These are phyloP conservation scores for Penicillium sp. DNA, from an alignment of 2,329 filamentous ascomycete genomes.

Conservation along the genomic window DNA sequence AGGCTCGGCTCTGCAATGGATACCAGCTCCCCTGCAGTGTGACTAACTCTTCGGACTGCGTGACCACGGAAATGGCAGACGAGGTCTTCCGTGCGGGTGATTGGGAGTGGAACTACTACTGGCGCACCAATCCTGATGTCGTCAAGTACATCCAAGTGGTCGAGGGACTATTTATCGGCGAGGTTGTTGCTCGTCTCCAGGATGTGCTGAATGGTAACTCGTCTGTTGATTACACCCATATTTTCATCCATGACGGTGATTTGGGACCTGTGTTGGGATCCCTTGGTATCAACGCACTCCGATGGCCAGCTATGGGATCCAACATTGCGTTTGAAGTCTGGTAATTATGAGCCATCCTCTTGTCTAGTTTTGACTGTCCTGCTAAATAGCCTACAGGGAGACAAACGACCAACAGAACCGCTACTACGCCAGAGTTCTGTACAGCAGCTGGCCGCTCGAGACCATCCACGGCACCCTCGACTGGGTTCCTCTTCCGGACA, in stretches of 20 bases:
- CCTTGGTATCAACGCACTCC: conserved; percentile 31
- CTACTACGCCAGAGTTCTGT: conserved; percentile 27
- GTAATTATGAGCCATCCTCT: conserved; percentile 17
- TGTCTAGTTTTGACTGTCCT: not conserved
- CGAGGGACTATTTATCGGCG: conserved; percentile 36
- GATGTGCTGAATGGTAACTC: conserved; percentile 23
- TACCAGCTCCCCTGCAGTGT: conserved; percentile 33
- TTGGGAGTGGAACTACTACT: conserved; percentile 42
- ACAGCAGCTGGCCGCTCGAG: conserved; percentile 21
- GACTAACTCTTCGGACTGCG: conserved; percentile 25
- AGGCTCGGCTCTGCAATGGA: conserved; percentile 38
- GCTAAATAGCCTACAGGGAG: conserved; percentile 17
- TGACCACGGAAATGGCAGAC: conserved; percentile 29
- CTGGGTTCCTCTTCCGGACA: conserved; percentile 18
- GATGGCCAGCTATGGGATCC: conserved; percentile 39
- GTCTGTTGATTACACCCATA: conserved; percentile 29
- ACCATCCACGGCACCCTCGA: conserved; percentile 21
- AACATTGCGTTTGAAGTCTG: conserved; percentile 39
- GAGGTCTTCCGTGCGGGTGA: conserved; percentile 39
- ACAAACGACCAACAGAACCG: conserved; percentile 14
- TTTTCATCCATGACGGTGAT: conserved; percentile 38
- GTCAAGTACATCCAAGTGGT: conserved; percentile 35
- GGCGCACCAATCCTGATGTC: conserved; percentile 31
- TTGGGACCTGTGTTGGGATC: conserved; percentile 34
- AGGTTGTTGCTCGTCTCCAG: conserved; percentile 30